These are phyloP conservation scores for Botrytis sinoallii DNA, from an alignment of 2,329 filamentous ascomycete species.

Conservation along the genomic window DNA sequence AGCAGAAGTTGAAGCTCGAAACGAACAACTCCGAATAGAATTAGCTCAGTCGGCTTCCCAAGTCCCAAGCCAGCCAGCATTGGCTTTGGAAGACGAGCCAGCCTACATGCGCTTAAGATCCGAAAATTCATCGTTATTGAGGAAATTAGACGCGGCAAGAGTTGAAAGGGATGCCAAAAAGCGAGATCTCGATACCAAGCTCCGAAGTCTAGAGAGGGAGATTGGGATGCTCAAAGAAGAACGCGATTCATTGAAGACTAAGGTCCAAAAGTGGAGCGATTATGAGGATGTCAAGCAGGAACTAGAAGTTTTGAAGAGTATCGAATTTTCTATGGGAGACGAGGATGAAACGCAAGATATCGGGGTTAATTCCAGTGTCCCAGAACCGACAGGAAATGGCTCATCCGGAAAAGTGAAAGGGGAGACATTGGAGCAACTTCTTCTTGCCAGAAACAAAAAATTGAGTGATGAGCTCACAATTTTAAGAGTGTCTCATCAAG, in stretches of 20 bases:
- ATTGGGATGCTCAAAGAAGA: slow-evolving; percentile 72
- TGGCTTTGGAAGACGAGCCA: slow-evolving; percentile 81
- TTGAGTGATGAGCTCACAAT: slow-evolving; percentile 90
- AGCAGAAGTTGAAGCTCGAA: slow-evolving; percentile 87
- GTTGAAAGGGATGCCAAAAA: slow-evolving; percentile 82
- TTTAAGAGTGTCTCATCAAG: slow-evolving; percentile 88
- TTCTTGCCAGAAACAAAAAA: slow-evolving; percentile 94
- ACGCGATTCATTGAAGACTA: slow-evolving; percentile 72
- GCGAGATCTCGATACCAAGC: slow-evolving; percentile 69
- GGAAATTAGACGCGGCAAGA: slow-evolving; percentile 79
- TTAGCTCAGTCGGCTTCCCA: slow-evolving; percentile 84
- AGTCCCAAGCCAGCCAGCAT: slow-evolving; percentile 56
- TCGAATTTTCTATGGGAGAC: slow-evolving; percentile 90
- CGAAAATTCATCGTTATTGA: slow-evolving; percentile 87
- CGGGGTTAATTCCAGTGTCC: slow-evolving; percentile 33
- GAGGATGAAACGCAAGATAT: slow-evolving; percentile 62
- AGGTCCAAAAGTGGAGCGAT: slow-evolving; percentile 85
- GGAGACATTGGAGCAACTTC: slow-evolving; percentile 84
- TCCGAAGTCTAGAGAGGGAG: slow-evolving; percentile 79
- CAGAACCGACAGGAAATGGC: slow-evolving; percentile 45
- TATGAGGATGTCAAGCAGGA: slow-evolving; percentile 97
- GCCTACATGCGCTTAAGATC: slow-evolving; percentile 82
- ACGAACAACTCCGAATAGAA: slow-evolving; percentile 88
- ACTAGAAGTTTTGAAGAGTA: slow-evolving; percentile 93
- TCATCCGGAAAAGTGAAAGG: slow-evolving; percentile 57